Percentiles rank a stretch among this genome's conserved stretches.
These are phyloP conservation scores for Saprolegnia parasitica DNA, from an alignment of 352 stramenopile genomes.

Conservation along the genomic window DNA sequence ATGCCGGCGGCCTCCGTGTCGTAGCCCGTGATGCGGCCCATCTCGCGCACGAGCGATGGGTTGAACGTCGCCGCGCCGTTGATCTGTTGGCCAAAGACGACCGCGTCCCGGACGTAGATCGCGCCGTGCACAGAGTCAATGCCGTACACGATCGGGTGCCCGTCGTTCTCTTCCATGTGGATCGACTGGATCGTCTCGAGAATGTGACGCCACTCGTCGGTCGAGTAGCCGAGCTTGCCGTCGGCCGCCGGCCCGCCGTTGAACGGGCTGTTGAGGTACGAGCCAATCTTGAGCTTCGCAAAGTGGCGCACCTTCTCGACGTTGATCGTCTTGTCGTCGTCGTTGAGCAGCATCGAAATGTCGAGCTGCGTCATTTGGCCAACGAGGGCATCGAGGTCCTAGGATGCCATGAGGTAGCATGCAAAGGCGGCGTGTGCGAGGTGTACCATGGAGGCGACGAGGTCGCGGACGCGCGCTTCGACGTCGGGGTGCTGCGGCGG, in stretches of 20 bases:
- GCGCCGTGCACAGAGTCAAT: constrained; percentile 89
- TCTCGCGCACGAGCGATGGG: constrained; percentile 53
- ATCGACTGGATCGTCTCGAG: constrained; percentile 77
- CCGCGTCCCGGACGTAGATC: constrained; percentile 80
- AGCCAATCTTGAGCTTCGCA: constrained; percentile 79
- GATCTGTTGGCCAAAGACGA: constrained; percentile 83
- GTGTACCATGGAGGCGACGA: constrained; percentile 8
- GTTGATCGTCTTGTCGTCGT: constrained; percentile 48
- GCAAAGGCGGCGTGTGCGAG: too few species aligned
- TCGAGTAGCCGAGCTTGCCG: constrained; percentile 45
- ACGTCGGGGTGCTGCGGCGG: neutral
- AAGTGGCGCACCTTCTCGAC: constrained; percentile 54
- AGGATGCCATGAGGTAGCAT: neutral
- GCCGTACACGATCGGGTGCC: constrained; percentile 78
- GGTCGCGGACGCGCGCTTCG: neutral
- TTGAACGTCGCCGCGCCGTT: constrained; percentile 89
- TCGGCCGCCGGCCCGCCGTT: constrained; percentile 27
- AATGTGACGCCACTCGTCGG: constrained; percentile 61
- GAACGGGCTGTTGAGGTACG: constrained; percentile 81
- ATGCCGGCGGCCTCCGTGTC: constrained; percentile 86
- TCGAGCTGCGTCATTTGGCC: constrained; percentile 91
- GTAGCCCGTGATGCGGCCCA: constrained; percentile 69
- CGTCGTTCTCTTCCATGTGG: constrained; percentile 46
- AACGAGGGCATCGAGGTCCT: constrained; percentile 34
- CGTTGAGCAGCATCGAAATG: constrained; percentile 66